These are phyloP conservation scores for Gracilariopsis chorda DNA, from an alignment of 23 red algal genomes.

Conservation along the genomic window DNA sequence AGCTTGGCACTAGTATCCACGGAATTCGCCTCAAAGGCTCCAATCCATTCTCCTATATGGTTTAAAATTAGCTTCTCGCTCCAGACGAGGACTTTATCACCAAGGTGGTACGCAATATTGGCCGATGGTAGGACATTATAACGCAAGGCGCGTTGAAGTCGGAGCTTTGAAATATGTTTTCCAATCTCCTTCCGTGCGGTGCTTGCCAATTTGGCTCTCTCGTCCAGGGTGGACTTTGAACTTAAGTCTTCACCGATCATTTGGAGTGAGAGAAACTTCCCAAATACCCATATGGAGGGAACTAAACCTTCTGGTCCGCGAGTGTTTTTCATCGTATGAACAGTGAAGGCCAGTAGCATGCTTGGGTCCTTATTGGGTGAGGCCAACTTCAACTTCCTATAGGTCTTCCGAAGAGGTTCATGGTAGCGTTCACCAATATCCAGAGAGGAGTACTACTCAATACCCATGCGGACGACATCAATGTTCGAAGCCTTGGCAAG, in stretches of 20 bases:
- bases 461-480: neutral
- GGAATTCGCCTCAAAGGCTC: neutral
- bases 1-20: neutral
- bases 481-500: neutral
- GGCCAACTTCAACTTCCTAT: neutral
- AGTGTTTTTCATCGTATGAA: slow-evolving; percentile 9
- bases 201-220: neutral
- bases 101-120: neutral
- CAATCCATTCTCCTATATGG: neutral
- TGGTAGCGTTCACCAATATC: neutral
- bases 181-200: neutral
- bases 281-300: neutral
- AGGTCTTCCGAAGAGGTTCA: neutral
- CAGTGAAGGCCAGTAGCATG: neutral
- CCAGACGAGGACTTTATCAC: neutral
- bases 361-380: neutral
- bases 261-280: neutral
- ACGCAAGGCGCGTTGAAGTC: neutral
- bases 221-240: neutral
- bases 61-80: neutral
- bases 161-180: neutral
- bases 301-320: neutral
- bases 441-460: neutral
- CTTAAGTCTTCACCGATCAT: neutral
- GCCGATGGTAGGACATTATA: neutral